These are phyloP conservation scores for Pseudogymnoascus sp. DNA, from an alignment of 2,329 filamentous ascomycete genomes.

Conservation along the genomic window DNA sequence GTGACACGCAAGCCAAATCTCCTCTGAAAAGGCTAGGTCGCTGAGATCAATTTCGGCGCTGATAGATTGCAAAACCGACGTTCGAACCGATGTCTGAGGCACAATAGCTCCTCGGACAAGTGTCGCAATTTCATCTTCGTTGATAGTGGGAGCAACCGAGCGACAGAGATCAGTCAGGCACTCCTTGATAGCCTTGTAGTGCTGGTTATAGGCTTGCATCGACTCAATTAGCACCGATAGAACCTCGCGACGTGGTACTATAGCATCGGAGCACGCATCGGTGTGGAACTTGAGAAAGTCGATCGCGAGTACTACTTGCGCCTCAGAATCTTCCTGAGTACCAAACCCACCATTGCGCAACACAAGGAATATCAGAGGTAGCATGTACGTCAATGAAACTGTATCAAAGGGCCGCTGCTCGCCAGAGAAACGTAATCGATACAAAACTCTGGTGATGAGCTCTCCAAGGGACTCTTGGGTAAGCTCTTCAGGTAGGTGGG, in stretches of 20 bases:
- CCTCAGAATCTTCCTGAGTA: slow-evolving; percentile 71
- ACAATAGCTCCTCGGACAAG: slow-evolving; percentile 76
- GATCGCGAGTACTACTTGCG: slow-evolving; percentile 80
- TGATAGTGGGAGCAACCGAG: slow-evolving; percentile 77
- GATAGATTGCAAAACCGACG: slow-evolving; percentile 80
- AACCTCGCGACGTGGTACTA: slow-evolving; percentile 69
- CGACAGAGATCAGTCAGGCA: slow-evolving; percentile 81
- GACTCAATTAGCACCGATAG: slow-evolving; percentile 65
- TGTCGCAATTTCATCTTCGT: slow-evolving; percentile 60
- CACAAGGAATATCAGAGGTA: slow-evolving; percentile 74
- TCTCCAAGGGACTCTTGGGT: slow-evolving; percentile 75
- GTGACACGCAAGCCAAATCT: slow-evolving; percentile 90
- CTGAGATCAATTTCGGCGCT: slow-evolving; percentile 88
- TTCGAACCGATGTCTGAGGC: slow-evolving; percentile 70
- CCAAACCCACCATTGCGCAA: slow-evolving; percentile 74
- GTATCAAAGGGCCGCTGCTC: slow-evolving; percentile 92
- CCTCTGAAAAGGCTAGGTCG: slow-evolving; percentile 75
- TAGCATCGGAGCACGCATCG: slow-evolving; percentile 64
- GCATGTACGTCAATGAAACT: slow-evolving; percentile 77
- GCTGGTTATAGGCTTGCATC: slow-evolving; percentile 84
- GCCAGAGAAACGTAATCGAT: slow-evolving; percentile 79
- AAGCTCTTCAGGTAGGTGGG: slow-evolving; percentile 63
- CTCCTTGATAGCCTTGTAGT: slow-evolving; percentile 93
- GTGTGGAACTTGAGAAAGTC: slow-evolving; percentile 90
- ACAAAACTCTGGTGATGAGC: slow-evolving; percentile 80